Conservation (phyloP, 2,329 filamentous ascomycete genomes). For the Fusarium metavorans region DNA sequence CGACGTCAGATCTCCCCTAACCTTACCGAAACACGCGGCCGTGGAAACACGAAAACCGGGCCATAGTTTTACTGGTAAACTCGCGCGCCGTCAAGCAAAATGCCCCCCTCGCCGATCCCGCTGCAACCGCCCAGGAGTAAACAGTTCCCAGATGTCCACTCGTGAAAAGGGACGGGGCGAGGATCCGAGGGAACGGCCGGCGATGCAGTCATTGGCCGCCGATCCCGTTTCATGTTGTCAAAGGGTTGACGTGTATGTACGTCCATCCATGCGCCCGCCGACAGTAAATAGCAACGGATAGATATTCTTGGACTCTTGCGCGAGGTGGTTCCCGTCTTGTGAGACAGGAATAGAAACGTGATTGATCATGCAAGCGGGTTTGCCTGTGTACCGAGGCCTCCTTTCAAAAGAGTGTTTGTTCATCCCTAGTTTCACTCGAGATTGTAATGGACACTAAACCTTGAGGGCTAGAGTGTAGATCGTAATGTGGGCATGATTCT, state of each 20-base stretch:
- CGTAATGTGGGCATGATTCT: conserved; percentile 23
- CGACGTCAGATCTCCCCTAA: conserved; percentile 31
- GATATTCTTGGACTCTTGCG: conserved; percentile 15
- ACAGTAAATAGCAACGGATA: neutral
- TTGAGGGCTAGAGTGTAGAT: conserved; percentile 21
- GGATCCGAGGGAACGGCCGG: conserved; percentile 8
- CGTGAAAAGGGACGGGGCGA: conserved; percentile 13
- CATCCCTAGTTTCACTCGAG: neutral
- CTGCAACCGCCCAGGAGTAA: conserved; percentile 29
- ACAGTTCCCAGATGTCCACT: neutral
- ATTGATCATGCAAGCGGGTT: conserved; percentile 5
- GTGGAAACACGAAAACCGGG: conserved; percentile 31
- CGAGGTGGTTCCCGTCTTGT: conserved; percentile 14
- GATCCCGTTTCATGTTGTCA: conserved; percentile 34
- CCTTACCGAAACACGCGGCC: conserved; percentile 34
- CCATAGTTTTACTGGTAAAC: conserved; percentile 8
- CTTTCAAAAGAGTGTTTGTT: conserved; percentile 1
- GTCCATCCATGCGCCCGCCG: neutral
- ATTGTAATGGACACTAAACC: neutral
- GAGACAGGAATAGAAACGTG: conserved; percentile 24
- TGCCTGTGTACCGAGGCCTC: conserved; percentile 7
- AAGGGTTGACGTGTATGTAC: conserved; percentile 16
- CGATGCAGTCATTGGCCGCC: conserved; percentile 27
- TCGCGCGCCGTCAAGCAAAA: conserved; percentile 20
- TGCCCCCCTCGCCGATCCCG: conserved; percentile 34